These are phyloP conservation scores for Chlorella vulgaris DNA, from an alignment of 139 green algal genomes.

Conservation along the genomic window DNA sequence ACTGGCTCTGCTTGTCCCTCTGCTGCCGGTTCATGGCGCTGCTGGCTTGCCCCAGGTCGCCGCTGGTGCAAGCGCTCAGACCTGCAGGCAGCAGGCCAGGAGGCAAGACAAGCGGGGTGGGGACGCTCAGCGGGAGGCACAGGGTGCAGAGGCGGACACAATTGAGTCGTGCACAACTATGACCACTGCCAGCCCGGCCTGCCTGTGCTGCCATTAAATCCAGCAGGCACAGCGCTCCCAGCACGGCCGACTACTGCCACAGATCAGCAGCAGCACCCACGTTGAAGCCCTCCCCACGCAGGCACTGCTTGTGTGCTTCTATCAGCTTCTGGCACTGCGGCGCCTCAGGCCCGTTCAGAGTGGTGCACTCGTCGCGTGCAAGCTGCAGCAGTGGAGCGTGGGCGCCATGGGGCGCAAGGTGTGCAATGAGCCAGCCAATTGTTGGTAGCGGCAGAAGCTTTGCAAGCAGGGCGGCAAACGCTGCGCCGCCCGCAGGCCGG, in stretches of 20 bases:
- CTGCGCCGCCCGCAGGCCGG: neutral
- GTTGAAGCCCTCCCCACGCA: slow-evolving; percentile 91
- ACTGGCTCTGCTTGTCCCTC: slow-evolving; percentile 54
- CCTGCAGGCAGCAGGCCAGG: neutral
- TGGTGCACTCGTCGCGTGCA: slow-evolving; percentile 72
- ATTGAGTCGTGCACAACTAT: too few species aligned
- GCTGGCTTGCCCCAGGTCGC: neutral
- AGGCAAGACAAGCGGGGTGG: neutral
- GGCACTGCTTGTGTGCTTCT: slow-evolving; percentile 90
- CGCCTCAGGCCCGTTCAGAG: slow-evolving; percentile 73
- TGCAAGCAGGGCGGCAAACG: neutral
- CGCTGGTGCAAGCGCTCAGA: slow-evolving; percentile 1
- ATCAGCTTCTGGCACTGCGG: slow-evolving; percentile 79
- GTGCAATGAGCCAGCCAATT: too few species aligned
- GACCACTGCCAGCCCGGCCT: too few species aligned
- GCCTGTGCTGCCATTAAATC: too few species aligned
- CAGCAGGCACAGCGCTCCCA: slow-evolving; percentile 1
- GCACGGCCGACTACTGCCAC: neutral
- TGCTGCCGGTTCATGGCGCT: slow-evolving; percentile 49
- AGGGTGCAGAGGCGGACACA: too few species aligned
- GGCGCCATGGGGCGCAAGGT: too few species aligned
- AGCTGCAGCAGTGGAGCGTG: too few species aligned
- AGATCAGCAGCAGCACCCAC: slow-evolving; percentile 44
- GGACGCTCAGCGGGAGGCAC: too few species aligned
- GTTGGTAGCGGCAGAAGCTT: neutral